Percentiles rank a stretch among this genome's conserved stretches.
These are phyloP conservation scores for Alternaria triticimaculans DNA, from an alignment of 2,329 filamentous ascomycete species.

Conservation along the genomic window DNA sequence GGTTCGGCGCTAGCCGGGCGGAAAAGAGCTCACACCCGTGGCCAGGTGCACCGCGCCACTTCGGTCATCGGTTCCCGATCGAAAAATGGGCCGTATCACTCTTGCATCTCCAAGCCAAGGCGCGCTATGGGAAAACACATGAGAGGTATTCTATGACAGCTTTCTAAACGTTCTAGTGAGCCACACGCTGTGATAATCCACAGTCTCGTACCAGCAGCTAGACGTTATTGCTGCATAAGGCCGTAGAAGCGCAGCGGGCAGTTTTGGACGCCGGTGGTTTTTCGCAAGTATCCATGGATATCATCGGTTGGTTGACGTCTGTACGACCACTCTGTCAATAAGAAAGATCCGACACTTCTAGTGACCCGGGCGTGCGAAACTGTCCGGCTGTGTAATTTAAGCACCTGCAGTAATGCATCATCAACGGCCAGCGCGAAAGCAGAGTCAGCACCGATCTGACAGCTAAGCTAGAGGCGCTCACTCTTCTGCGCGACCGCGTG, in stretches of 20 bases:
- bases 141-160: no score
- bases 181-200: no score
- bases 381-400: neutral
- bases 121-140: neutral
- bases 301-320: neutral
- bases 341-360: neutral
- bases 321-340: neutral
- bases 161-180: no score
- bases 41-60: neutral
- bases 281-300: neutral
- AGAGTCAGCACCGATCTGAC: neutral
- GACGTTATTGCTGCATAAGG: neutral
- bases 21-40: conserved; percentile 13
- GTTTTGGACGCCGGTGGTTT: neutral
- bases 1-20: conserved; percentile 5
- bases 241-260: neutral
- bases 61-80: neutral
- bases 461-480: neutral
- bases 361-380: neutral
- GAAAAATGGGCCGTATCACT: neutral
- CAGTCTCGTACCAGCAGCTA: neutral
- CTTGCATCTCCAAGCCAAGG: neutral
- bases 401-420: neutral
- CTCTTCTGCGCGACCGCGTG: neutral
- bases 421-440: neutral